Percentiles rank a stretch among this genome's conserved stretches.
Evolutionary conservation across 2,329 filamentous ascomycete species (phyloP).

Genomic region (Claviceps digitariae): DNA sequence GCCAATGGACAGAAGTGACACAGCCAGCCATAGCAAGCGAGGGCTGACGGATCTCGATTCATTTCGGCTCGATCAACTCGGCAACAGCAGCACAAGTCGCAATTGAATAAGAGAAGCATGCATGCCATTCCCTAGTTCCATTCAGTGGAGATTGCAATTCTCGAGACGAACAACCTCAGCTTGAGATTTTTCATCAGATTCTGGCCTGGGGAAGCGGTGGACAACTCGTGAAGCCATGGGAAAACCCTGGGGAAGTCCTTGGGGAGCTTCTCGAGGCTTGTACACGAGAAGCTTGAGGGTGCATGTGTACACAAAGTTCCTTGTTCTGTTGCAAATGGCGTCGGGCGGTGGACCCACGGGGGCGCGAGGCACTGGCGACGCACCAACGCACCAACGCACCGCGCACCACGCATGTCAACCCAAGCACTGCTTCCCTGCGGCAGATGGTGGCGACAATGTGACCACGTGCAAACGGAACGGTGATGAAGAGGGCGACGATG

Average conservation of each 20-base stretch:
- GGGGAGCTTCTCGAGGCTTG: background rate
- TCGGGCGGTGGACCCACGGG: conserved; percentile 8
- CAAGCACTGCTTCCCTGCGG: background rate
- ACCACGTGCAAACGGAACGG: background rate
- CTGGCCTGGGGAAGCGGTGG: background rate
- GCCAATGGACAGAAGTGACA: background rate
- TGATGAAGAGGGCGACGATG: background rate
- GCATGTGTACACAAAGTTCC: background rate
- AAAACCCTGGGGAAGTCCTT: no score
- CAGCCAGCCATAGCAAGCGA: background rate
- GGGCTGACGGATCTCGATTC: background rate
- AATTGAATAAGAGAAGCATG: background rate
- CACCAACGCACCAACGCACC: background rate
- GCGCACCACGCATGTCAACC: background rate
- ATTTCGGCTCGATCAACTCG: background rate
- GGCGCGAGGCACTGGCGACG: conserved; percentile 6
- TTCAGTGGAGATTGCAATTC: background rate
- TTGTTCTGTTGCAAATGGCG: conserved; percentile 7
- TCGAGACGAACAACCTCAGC: background rate
- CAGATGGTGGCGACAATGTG: conserved; percentile 3
- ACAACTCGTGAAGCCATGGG: no score
- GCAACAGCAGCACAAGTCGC: background rate
- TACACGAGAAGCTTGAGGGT: background rate
- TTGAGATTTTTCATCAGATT: background rate
- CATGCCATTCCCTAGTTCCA: background rate